phyloP scores from a whole-genome alignment of 345 rosid genomes.

The Pistacia integerrima region DNA sequence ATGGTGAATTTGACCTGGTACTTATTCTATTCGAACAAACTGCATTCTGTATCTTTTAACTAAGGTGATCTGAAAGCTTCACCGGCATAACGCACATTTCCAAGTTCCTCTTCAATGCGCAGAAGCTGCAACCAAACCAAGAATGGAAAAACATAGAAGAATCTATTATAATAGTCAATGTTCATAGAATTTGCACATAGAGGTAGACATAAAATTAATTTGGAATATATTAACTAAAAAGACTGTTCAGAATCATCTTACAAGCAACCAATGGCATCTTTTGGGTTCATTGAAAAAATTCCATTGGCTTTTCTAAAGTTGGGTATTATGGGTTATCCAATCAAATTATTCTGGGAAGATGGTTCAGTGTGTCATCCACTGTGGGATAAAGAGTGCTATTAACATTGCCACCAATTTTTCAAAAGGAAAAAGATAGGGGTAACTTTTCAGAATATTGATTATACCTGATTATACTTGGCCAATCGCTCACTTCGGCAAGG shows the following conservation, averaged over 20 bases:
- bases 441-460: not conserved
- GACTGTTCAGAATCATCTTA: too few relatives aligned
- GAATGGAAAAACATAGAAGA: not conserved
- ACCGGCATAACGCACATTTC: slow-evolving; percentile 82
- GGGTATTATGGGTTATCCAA: not conserved
- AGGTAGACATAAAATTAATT: not conserved
- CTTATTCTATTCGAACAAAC: slow-evolving; percentile 4
- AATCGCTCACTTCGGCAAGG: slow-evolving; percentile 95
- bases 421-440: too few relatives aligned
- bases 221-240: not conserved
- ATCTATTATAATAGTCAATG: not conserved
- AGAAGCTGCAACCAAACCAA: slow-evolving; percentile 67
- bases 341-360: not conserved
- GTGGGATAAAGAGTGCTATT: not conserved
- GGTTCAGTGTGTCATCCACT: not conserved
- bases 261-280: not conserved
- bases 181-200: not conserved
- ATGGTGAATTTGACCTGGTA: not conserved
- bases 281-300: not conserved
- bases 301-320: not conserved
- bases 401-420: not conserved
- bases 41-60: slow-evolving; percentile 12
- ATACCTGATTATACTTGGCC: slow-evolving; percentile 98
- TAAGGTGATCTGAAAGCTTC: slow-evolving; percentile 88
- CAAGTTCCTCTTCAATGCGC: slow-evolving; percentile 96